Evolutionary conservation across 2,329 filamentous ascomycete species (phyloP).

Genomic region (Nothophaeocryptopus gaeumannii): DNA sequence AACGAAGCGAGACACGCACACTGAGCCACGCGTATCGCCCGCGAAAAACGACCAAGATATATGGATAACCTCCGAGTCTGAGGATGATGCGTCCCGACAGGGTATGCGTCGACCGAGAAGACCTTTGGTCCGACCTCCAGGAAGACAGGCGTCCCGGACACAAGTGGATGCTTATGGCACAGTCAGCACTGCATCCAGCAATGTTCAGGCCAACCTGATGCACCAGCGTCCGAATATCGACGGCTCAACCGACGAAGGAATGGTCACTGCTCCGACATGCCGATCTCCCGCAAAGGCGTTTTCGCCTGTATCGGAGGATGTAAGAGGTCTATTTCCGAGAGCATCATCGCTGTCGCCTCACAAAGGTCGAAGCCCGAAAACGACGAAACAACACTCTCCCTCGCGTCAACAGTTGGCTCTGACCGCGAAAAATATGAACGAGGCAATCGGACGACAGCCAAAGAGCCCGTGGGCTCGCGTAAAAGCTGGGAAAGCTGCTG

Average conservation of each 20-base stretch:
- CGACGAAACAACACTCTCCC: not conserved
- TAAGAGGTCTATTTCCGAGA: constrained; percentile 31
- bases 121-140: constrained; percentile 14
- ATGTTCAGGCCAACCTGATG: not conserved
- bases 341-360: constrained; percentile 27
- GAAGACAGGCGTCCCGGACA: constrained; percentile 25
- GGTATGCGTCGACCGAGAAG: constrained; percentile 1
- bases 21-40: too few relatives aligned
- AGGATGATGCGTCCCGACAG: constrained; percentile 14
- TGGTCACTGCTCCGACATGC: constrained; percentile 18
- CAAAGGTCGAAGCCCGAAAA: not conserved
- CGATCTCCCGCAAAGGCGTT: constrained; percentile 19
- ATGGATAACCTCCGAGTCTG: constrained; percentile 33
- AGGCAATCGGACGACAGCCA: constrained; percentile 7
- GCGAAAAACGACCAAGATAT: constrained; percentile 17
- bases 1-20: too few relatives aligned
- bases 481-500: constrained; percentile 16
- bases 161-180: constrained; percentile 15
- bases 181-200: constrained; percentile 15
- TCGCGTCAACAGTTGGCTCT: constrained; percentile 1
- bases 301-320: constrained; percentile 24
- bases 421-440: constrained; percentile 14
- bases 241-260: constrained; percentile 23
- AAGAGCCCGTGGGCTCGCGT: constrained; percentile 27
- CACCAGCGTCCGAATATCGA: constrained; percentile 2